Percentiles rank a stretch among this genome's conserved stretches.
These are phyloP conservation scores for Annona cherimola DNA, from an alignment of 164 flowering plant genomes.

Conservation along the genomic window DNA sequence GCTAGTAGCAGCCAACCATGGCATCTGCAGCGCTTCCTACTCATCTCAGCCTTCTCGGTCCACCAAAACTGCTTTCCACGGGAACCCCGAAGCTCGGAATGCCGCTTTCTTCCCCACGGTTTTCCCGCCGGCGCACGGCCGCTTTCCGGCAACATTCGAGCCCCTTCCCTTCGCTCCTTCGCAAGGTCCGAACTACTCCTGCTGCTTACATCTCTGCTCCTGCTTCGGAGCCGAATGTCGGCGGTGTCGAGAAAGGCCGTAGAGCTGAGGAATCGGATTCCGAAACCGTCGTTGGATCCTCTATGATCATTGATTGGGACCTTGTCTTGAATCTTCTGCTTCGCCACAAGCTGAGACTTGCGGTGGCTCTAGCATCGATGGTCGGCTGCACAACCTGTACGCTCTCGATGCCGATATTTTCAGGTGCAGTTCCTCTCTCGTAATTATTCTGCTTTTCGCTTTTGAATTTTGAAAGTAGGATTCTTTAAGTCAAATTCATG, in stretches of 20 bases:
- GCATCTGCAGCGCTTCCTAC: constrained; percentile 14
- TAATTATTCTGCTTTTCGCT: not conserved
- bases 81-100: not conserved
- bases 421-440: constrained; percentile 40
- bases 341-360: constrained; percentile 58
- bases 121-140: constrained; percentile 7
- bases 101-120: not conserved
- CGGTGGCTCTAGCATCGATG: constrained; percentile 39
- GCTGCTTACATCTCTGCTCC: constrained; percentile 68
- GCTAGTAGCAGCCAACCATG: not conserved
- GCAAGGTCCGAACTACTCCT: not conserved
- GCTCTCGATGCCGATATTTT: constrained; percentile 80
- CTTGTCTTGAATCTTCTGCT: constrained; percentile 47
- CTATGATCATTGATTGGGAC: constrained; percentile 49
- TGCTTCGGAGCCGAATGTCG: constrained; percentile 54
- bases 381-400: constrained; percentile 69
- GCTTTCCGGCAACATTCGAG: constrained; percentile 1
- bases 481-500: not conserved
- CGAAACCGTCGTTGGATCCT: constrained; percentile 9
- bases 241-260: constrained; percentile 30
- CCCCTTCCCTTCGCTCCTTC: not conserved
- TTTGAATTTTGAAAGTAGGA: not conserved
- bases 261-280: constrained; percentile 24
- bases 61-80: not conserved
- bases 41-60: not conserved